Base-by-base conservation (phyloP, 805 yeast genomes). In the Tetrapisispora fleetii region DNA sequence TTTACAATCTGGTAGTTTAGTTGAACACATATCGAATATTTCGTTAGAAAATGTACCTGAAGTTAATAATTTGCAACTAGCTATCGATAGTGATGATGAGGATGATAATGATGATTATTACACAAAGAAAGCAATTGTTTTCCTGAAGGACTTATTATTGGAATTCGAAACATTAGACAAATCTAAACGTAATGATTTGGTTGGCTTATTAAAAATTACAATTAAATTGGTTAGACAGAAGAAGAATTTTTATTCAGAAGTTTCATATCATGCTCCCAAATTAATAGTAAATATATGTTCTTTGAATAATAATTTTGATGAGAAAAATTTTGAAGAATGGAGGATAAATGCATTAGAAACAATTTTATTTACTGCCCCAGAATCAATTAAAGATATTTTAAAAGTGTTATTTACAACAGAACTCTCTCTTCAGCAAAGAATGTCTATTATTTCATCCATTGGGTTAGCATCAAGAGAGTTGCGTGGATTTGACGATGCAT, bases 391-490 rank as follows among this genome's bases (percentile, higher is more conserved):
- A 0, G 57, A 62, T 10, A 55, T 66, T 7, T 56, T 77, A 38
- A 59, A 69, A 27, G 62, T 81, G 17, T 67, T 89, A 17, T 68
- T 78, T 35, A 71, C 75, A 0, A 89, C 90, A 0, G 99, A 91
- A 58, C 79, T 83, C 52, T 87, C 95, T 0, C 62, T 93, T 18
- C 93, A 85, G 52, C 90, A 83, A 51, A 66, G 98, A 43, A 71
- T 90, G 67, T 67, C 77, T 28, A 70, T 90, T 9, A 63, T 93
- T 18, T 78, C 90, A 4, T 68, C 85, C 0, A 59, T 87, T 13
- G 82, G 90, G 0, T 66, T 89, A 22, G 77, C 85, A 2, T 87
- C 89, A 0, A 66, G 95, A 51, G 88, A 85, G 53, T 69, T 89
- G 10, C 69, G 83, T 40, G 91, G 89, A 0, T 62, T 71, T 30